Base-by-base conservation (phyloP, 768 basidiomycete genomes). In the Rhodotorula graminis region DNA sequence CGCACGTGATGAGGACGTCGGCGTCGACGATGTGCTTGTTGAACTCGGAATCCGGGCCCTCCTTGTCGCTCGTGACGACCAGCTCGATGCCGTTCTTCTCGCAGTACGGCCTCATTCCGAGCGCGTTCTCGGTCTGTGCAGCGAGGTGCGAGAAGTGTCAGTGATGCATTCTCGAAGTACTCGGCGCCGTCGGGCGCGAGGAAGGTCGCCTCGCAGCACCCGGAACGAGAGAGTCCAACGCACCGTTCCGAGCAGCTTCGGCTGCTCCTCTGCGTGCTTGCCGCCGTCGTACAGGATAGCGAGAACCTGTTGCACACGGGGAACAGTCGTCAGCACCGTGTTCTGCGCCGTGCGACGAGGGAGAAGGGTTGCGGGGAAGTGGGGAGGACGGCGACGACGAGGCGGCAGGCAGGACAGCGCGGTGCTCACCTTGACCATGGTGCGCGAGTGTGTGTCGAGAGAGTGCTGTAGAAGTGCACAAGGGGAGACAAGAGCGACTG, bases 71-170 rank as follows among this genome's bases (percentile, higher is more conserved):
- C 5, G 82, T 82, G 68, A 83, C 82, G 65, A 83, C 75, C 61
- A 82, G 78, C 71, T 81, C 80, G 71, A 82, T 79, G 14, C 82
- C 82, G 50, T 81, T 70, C 63, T 81, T 72, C 66, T 81, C 77
- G 69, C 56, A 61, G 57, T 65, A 67, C 14, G 61, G 49, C 27
- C 57, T 50, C 0, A 78, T 47, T 0, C 72, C 76, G 47, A 79
- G 78, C 2, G 76, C 67, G 82, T 92, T 93, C 81, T 93, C 89
- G 69, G 87, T 84, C 76, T 88, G 82, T 10, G 46, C 44, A 40
- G 19, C 47, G 9, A 44, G 42, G 42, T 8, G 42, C 2, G 18
- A n/a, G 25, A 73, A 85, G 84, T 18, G 46, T 61, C 46, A 61
- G 60, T 46, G 2, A 15, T 42, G 25, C 27, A 11, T 8, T 15